Evolutionary conservation across 306 rosid species (phyloP).

Genomic region (Vigna mungo): DNA sequence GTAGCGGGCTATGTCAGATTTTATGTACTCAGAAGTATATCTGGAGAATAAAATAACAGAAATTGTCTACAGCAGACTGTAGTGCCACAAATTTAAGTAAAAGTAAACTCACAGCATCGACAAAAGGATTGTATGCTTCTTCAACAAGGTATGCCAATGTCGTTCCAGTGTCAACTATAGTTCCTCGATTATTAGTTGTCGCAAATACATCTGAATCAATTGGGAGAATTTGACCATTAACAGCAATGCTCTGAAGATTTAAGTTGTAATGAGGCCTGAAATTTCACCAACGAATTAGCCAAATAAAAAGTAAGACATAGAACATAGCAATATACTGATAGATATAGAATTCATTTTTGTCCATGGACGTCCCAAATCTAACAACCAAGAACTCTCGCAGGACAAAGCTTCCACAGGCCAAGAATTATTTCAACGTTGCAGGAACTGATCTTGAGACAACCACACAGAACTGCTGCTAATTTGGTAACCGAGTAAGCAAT

Average conservation of each 20-base stretch:
- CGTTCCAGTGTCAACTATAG: constrained; percentile 94
- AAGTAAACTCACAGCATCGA: constrained; percentile 75
- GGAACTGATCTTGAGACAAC: too few species aligned
- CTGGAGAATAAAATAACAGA: constrained; percentile 22
- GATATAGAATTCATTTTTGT: too few species aligned
- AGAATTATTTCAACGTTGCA: too few species aligned
- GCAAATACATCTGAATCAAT: constrained; percentile 80
- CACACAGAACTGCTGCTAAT: constrained; percentile 16
- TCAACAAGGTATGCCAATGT: constrained; percentile 88
- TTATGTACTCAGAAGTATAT: constrained; percentile 1
- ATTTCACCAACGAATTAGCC: constrained; percentile 41
- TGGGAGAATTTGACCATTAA: constrained; percentile 76
- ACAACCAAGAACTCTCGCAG: too few species aligned
- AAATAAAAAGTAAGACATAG: constrained; percentile 27
- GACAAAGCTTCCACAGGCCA: too few species aligned
- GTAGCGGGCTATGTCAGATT: constrained; percentile 7
- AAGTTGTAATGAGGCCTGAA: constrained; percentile 97
- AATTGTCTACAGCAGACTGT: constrained; percentile 15
- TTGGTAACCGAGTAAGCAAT: constrained; percentile 28
- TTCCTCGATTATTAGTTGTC: constrained; percentile 78
- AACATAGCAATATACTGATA: constrained; percentile 35
- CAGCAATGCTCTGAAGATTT: constrained; percentile 85
- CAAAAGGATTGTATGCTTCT: constrained; percentile 94
- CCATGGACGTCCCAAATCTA: too few species aligned
- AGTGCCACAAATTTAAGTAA: constrained; percentile 15